Conservation (phyloP, 192 early-diverging fungal species). For the Coemansia aciculifera region DNA sequence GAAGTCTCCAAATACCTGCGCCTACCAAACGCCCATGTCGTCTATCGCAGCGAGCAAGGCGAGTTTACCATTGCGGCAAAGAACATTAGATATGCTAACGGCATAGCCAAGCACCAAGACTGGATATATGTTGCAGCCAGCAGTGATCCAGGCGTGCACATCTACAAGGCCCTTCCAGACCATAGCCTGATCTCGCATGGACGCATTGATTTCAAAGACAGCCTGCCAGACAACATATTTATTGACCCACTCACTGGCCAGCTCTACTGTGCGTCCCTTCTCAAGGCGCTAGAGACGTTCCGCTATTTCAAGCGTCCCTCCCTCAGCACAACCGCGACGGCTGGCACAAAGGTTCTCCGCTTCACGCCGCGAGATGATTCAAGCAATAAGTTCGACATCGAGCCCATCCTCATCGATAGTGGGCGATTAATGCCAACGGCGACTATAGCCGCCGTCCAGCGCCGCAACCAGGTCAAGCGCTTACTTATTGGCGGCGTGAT, state of each 20-base stretch:
- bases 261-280: constrained; percentile 38
- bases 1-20: constrained; percentile 22
- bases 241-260: constrained; percentile 44
- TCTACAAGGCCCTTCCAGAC: constrained; percentile 19
- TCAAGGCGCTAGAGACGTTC: constrained; percentile 29
- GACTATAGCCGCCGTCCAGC: constrained; percentile 47
- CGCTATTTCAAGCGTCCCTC: constrained; percentile 33
- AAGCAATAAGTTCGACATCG: constrained; percentile 14
- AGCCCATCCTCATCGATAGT: constrained; percentile 37
- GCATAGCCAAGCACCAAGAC: constrained; percentile 39
- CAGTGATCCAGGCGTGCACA: constrained; percentile 35
- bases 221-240: constrained; percentile 42
- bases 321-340: constrained; percentile 30
- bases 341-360: constrained; percentile 37
- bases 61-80: constrained; percentile 29
- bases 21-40: constrained; percentile 30
- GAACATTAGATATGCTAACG: constrained; percentile 41
- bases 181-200: constrained; percentile 17
- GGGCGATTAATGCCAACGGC: constrained; percentile 47
- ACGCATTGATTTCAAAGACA: constrained; percentile 25
- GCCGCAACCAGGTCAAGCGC: constrained; percentile 35
- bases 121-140: constrained; percentile 48
- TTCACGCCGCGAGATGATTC: constrained; percentile 20
- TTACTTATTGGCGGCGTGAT: constrained; percentile 45
- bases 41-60: constrained; percentile 36